Evolutionary conservation across 2,329 filamentous ascomycete species (phyloP).

Genomic region (Dendrostoma leiphaemia): DNA sequence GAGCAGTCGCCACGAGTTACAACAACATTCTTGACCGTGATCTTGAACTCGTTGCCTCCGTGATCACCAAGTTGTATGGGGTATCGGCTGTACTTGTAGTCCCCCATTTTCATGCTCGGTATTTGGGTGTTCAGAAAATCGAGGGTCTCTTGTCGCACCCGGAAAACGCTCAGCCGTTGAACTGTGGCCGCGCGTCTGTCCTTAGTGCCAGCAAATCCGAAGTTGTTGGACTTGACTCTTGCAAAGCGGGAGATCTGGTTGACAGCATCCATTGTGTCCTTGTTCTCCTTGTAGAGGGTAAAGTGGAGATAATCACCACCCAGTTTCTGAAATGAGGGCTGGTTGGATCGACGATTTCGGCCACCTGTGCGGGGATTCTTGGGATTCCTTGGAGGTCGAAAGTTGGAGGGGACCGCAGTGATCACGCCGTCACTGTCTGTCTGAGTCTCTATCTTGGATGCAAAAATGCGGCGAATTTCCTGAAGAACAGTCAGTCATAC

Average conservation of each 20-base stretch:
- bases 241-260: slow-evolving; percentile 73
- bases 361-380: slow-evolving; percentile 34
- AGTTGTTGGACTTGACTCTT: slow-evolving; percentile 71
- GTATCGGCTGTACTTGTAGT: slow-evolving; percentile 73
- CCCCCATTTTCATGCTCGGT: slow-evolving; percentile 67
- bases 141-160: slow-evolving; percentile 56
- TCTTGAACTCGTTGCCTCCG: slow-evolving; percentile 86
- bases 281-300: slow-evolving; percentile 93
- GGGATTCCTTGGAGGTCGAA: slow-evolving; percentile 42
- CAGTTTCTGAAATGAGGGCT: slow-evolving; percentile 21
- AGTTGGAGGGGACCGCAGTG: slow-evolving; percentile 58
- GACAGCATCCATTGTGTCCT: slow-evolving; percentile 91
- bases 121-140: slow-evolving; percentile 61
- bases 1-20: slow-evolving; percentile 48
- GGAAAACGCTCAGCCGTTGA: slow-evolving; percentile 70
- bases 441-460: slow-evolving; percentile 71
- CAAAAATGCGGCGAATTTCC: slow-evolving; percentile 75
- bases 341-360: slow-evolving; percentile 20
- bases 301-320: slow-evolving; percentile 84
- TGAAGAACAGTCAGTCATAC: too few relatives aligned
- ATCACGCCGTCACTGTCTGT: slow-evolving; percentile 60
- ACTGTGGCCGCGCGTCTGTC: slow-evolving; percentile 84
- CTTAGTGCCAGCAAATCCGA: slow-evolving; percentile 81
- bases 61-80: slow-evolving; percentile 81
- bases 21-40: slow-evolving; percentile 83